Evolutionary conservation across 768 basidiomycete species (phyloP).

Genomic region (Lentinula guzmanii): DNA sequence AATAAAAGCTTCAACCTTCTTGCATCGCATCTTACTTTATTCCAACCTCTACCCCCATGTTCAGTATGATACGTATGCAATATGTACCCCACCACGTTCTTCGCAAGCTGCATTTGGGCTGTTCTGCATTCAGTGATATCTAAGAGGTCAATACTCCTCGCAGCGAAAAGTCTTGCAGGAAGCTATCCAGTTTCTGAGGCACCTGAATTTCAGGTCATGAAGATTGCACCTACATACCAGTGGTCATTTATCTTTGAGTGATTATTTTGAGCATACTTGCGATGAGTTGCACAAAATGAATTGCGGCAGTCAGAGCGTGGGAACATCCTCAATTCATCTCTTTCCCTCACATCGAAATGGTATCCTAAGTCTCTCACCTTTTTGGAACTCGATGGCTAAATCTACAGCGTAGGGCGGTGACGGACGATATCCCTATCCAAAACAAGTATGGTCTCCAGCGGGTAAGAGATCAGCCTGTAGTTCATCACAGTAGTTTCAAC

Average conservation of each 20-base stretch:
- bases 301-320: too few species aligned
- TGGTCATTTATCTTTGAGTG: too few species aligned
- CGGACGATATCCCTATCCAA: constrained; percentile 63
- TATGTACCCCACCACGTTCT: constrained; percentile 1
- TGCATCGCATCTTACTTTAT: constrained; percentile 1
- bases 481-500: background rate
- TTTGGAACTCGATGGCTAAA: background rate
- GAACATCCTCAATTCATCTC: background rate
- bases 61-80: constrained; percentile 6
- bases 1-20: constrained; percentile 6
- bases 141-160: too few species aligned
- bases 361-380: background rate
- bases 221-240: too few species aligned
- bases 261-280: too few species aligned
- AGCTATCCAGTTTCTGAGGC: too few species aligned
- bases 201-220: too few species aligned
- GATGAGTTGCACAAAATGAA: too few species aligned
- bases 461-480: constrained; percentile 29
- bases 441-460: constrained; percentile 69
- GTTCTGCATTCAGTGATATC: too few species aligned
- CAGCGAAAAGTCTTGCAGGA: too few species aligned
- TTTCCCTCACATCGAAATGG: background rate
- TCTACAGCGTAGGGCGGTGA: constrained; percentile 40
- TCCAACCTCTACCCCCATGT: background rate
- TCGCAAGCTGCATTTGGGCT: background rate